These are phyloP conservation scores for Vitis rupestris DNA, from an alignment of 164 flowering plant genomes.

Conservation along the genomic window DNA sequence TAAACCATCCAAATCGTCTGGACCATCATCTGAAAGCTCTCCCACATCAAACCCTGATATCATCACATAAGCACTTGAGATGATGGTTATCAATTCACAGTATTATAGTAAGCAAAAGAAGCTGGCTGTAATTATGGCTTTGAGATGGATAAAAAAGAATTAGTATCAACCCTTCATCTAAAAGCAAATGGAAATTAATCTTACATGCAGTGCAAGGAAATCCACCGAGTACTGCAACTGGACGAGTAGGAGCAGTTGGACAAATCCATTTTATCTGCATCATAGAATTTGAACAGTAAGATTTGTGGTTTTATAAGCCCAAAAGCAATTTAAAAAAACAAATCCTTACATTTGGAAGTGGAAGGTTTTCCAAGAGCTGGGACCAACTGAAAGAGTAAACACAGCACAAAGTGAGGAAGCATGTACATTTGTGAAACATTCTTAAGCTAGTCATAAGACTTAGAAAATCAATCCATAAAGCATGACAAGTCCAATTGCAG, in stretches of 20 bases:
- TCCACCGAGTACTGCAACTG: conserved; percentile 65
- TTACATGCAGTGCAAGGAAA: conserved; percentile 76
- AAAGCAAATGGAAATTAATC: conserved; percentile 3
- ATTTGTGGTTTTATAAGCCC: neutral
- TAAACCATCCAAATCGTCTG: conserved; percentile 88
- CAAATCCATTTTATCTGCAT: conserved; percentile 79
- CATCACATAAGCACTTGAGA: conserved; percentile 11
- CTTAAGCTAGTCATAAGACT: no score
- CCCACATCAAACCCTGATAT: conserved; percentile 86
- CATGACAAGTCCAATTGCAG: neutral
- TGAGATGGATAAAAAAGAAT: neutral
- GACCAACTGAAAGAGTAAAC: conserved; percentile 51
- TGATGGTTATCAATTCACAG: conserved; percentile 1
- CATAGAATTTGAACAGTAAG: neutral
- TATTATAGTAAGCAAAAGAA: neutral
- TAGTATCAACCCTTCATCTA: neutral
- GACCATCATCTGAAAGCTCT: conserved; percentile 85
- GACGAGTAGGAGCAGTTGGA: conserved; percentile 83
- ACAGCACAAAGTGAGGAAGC: conserved; percentile 6
- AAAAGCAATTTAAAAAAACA: neutral
- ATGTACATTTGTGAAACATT: neutral
- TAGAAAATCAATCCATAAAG: neutral
- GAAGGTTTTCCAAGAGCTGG: conserved; percentile 66
- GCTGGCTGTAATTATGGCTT: neutral
- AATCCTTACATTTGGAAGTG: conserved; percentile 67